Percentiles rank a stretch among this genome's conserved stretches.
Conservation (phyloP, 2,329 filamentous ascomycete genomes). For the Lachnellula cervina region DNA sequence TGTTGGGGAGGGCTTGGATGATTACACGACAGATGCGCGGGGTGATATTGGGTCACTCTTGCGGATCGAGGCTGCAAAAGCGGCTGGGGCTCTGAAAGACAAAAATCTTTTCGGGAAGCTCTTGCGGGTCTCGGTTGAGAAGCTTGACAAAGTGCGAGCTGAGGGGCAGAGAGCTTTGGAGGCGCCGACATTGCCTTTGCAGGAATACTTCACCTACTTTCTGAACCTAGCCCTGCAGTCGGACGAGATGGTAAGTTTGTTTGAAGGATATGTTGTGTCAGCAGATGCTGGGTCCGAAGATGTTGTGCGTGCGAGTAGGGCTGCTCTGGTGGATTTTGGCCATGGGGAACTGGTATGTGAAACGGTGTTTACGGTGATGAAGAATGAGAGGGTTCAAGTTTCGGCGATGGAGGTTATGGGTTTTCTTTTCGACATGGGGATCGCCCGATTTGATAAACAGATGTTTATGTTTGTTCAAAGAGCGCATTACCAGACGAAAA, state of each 20-base stretch:
- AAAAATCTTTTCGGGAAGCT: constrained; percentile 23
- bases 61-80: constrained; percentile 70
- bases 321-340: constrained; percentile 53
- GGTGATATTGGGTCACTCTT: constrained; percentile 89
- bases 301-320: constrained; percentile 63
- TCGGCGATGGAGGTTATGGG: constrained; percentile 72
- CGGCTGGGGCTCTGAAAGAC: constrained; percentile 45
- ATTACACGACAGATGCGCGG: constrained; percentile 85
- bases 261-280: constrained; percentile 66
- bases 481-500: constrained; percentile 76
- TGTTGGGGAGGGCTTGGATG: constrained; percentile 62
- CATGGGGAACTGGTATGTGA: constrained; percentile 41
- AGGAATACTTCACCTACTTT: constrained; percentile 1
- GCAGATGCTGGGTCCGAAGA: constrained; percentile 75
- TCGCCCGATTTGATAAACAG: constrained; percentile 40
- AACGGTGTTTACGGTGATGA: constrained; percentile 51
- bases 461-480: constrained; percentile 71
- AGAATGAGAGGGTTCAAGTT: constrained; percentile 63
- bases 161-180: constrained; percentile 50
- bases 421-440: constrained; percentile 66
- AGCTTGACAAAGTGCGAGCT: constrained; percentile 78
- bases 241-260: constrained; percentile 47
- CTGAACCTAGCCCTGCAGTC: background rate
- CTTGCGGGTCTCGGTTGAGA: constrained; percentile 75
- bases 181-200: background rate